A percentile compares a stretch with the other conserved stretches of the same genome.
Evolutionary conservation across 768 basidiomycete species (phyloP).

Genomic region (Daedaleopsis nitida): DNA sequence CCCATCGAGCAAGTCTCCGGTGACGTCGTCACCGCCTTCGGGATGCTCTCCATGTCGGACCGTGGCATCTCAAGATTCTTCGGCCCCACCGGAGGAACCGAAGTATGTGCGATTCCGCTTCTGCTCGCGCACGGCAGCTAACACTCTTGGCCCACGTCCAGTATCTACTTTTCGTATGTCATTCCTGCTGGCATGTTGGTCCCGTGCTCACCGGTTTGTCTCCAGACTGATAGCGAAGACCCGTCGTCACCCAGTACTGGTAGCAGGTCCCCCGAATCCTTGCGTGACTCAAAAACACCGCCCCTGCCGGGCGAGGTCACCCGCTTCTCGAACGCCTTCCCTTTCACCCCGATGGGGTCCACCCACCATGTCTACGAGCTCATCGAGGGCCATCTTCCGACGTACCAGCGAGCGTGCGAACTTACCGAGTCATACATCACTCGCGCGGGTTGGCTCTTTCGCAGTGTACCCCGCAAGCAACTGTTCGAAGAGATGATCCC

Average conservation of each 20-base stretch:
- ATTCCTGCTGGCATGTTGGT: neutral
- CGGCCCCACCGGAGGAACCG: conserved; percentile 71
- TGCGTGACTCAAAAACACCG: conserved; percentile 32
- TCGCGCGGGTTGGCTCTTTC: conserved; percentile 56
- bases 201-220: conserved; percentile 6
- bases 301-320: conserved; percentile 35
- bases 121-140: neutral
- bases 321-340: conserved; percentile 62
- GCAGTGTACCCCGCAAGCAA: conserved; percentile 48
- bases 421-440: conserved; percentile 49
- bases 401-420: conserved; percentile 48
- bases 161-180: conserved; percentile 26
- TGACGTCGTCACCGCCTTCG: conserved; percentile 56
- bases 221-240: conserved; percentile 19
- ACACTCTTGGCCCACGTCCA: conserved; percentile 6
- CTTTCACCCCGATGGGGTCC: conserved; percentile 61
- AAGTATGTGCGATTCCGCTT: conserved; percentile 45
- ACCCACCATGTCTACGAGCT: conserved; percentile 48
- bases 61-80: conserved; percentile 72
- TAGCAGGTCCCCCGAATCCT: conserved; percentile 30
- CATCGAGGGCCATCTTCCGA: conserved; percentile 56
- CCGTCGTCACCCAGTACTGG: conserved; percentile 22
- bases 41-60: conserved; percentile 72
- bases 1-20: conserved; percentile 22
- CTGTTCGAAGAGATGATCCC: conserved; percentile 67